Evolutionary conservation across 1,284 basidiomycete species (phyloP).

Genomic region (Pascua sp.): DNA sequence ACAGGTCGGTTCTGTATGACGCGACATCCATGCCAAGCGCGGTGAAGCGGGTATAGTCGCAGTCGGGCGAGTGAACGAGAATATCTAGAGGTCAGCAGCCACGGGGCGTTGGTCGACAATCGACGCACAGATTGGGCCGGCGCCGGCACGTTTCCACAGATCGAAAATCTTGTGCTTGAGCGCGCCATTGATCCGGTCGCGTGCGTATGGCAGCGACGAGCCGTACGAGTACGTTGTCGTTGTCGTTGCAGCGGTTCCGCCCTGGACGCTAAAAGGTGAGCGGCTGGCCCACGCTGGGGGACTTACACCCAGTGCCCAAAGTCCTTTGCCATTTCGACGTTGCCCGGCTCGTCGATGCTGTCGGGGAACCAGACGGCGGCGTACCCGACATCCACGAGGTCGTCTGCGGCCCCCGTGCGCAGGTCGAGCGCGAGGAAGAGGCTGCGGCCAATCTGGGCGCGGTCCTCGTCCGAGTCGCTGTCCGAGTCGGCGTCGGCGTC

Average conservation of each 20-base stretch:
- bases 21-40: slow-evolving; percentile 17
- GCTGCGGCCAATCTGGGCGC: slow-evolving; percentile 28
- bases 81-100: slow-evolving; percentile 22
- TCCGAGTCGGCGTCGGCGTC: background rate
- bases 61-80: slow-evolving; percentile 29
- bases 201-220: slow-evolving; percentile 21
- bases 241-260: slow-evolving; percentile 9
- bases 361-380: slow-evolving; percentile 13
- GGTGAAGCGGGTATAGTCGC: slow-evolving; percentile 15
- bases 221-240: slow-evolving; percentile 27
- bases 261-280: slow-evolving; percentile 21
- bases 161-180: slow-evolving; percentile 29
- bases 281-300: background rate
- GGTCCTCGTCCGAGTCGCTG: background rate
- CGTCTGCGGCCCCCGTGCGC: slow-evolving; percentile 10
- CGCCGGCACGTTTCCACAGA: slow-evolving; percentile 28
- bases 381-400: slow-evolving; percentile 18
- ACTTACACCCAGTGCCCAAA: slow-evolving; percentile 43
- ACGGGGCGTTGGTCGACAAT: background rate
- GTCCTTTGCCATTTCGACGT: slow-evolving; percentile 29
- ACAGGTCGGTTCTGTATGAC: slow-evolving; percentile 18
- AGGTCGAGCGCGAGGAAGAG: slow-evolving; percentile 38
- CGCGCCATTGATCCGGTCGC: slow-evolving; percentile 15
- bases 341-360: slow-evolving; percentile 5
- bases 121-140: slow-evolving; percentile 35